Conservation (phyloP, 495 filamentous ascomycete species). For the Apodospora peruviana region DNA sequence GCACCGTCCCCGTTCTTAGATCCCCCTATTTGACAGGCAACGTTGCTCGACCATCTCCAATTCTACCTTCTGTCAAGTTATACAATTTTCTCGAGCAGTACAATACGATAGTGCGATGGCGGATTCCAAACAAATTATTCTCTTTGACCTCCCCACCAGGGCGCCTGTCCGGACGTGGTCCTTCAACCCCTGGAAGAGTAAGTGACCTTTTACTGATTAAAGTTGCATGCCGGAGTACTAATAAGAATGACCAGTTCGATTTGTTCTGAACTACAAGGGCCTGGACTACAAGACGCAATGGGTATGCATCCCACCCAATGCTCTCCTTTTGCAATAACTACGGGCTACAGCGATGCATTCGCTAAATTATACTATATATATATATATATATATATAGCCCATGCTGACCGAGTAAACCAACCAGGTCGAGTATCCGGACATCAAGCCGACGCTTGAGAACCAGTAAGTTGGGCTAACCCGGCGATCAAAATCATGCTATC, state of each 20-base stretch:
- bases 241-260: slow-evolving; percentile 36
- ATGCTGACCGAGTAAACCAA: no score
- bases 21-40: no score
- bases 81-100: no score
- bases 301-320: slow-evolving; percentile 21
- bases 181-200: slow-evolving; percentile 58
- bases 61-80: no score
- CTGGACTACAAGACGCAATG: slow-evolving; percentile 61
- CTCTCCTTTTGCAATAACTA: background rate
- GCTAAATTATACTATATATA: no score
- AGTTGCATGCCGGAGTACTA: background rate
- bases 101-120: no score
- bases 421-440: slow-evolving; percentile 55
- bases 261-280: slow-evolving; percentile 56
- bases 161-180: slow-evolving; percentile 44
- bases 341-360: no score
- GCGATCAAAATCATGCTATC: background rate
- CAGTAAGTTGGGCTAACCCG: slow-evolving; percentile 19
- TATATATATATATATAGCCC: no score
- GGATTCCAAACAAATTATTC: slow-evolving; percentile 26
- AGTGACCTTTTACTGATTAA: slow-evolving; percentile 4
- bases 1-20: no score
- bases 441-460: slow-evolving; percentile 30
- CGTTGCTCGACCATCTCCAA: no score
- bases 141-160: slow-evolving; percentile 55